These are phyloP conservation scores for Heliamphora pulchella DNA, from an alignment of 179 eudicot genomes.

Conservation along the genomic window DNA sequence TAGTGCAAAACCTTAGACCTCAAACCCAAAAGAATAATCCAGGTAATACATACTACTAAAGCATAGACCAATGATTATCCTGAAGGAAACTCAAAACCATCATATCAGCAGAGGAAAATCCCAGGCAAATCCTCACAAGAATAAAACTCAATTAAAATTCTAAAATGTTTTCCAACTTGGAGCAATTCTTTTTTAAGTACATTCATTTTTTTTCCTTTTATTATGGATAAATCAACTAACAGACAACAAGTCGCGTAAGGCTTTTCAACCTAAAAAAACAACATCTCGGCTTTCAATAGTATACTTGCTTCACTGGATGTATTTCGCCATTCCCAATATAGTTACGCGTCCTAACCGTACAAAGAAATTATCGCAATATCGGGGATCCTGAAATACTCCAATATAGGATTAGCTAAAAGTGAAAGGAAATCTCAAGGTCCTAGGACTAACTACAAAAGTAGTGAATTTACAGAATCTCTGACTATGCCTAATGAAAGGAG, in stretches of 20 bases:
- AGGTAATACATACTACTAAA: neutral
- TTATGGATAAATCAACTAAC: neutral
- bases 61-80: neutral
- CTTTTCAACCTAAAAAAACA: neutral
- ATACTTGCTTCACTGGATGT: neutral
- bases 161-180: neutral
- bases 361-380: neutral
- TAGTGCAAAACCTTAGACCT: neutral
- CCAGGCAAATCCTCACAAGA: neutral
- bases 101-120: neutral
- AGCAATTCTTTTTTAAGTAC: neutral
- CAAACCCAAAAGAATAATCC: neutral
- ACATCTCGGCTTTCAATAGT: neutral
- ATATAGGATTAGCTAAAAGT: neutral
- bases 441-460: neutral
- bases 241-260: neutral
- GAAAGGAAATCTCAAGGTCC: constrained; percentile 4
- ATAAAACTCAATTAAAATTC: neutral
- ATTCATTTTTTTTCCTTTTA: neutral
- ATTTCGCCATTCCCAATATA: neutral
- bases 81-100: neutral
- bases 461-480: neutral
- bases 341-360: neutral
- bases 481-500: neutral
- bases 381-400: neutral